Conservation (phyloP, 208 protist species). For the Trypanosoma cruzi region DNA sequence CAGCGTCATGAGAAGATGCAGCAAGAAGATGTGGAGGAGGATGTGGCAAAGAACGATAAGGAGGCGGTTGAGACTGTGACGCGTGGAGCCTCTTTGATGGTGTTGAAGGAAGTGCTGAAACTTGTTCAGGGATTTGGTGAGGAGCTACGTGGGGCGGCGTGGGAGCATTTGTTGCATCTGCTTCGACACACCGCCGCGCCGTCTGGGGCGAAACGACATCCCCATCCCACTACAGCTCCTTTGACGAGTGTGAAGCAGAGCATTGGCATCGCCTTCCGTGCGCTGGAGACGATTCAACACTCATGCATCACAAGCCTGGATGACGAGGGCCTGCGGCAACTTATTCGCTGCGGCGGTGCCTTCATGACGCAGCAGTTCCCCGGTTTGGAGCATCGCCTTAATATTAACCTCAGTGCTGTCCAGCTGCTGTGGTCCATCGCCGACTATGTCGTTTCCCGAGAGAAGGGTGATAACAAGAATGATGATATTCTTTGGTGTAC, state of each 20-base stretch:
- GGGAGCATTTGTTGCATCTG: constrained; percentile 49
- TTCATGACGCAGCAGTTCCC: constrained; percentile 50
- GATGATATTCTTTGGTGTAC: constrained; percentile 37
- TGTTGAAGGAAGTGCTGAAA: constrained; percentile 42
- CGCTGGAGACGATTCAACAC: constrained; percentile 76
- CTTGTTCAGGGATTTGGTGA: constrained; percentile 66
- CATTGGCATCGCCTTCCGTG: constrained; percentile 60
- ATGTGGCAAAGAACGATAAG: background rate
- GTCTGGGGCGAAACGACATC: background rate
- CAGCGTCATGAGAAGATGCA: background rate
- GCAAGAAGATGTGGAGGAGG: background rate
- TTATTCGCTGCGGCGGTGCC: constrained; percentile 58
- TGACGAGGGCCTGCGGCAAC: constrained; percentile 44
- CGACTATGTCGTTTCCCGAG: constrained; percentile 57
- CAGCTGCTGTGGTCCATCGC: constrained; percentile 87
- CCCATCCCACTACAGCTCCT: background rate
- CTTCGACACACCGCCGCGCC: constrained; percentile 41
- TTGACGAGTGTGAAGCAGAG: constrained; percentile 18
- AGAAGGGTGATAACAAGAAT: background rate
- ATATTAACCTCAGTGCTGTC: constrained; percentile 84
- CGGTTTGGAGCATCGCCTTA: constrained; percentile 49
- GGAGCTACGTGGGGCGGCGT: constrained; percentile 46
- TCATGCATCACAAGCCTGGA: constrained; percentile 66
- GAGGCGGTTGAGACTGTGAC: constrained; percentile 1
- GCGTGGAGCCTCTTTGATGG: constrained; percentile 12